phyloP scores from a whole-genome alignment of 805 yeast species.

The Wickerhamiella spandovensis region DNA sequence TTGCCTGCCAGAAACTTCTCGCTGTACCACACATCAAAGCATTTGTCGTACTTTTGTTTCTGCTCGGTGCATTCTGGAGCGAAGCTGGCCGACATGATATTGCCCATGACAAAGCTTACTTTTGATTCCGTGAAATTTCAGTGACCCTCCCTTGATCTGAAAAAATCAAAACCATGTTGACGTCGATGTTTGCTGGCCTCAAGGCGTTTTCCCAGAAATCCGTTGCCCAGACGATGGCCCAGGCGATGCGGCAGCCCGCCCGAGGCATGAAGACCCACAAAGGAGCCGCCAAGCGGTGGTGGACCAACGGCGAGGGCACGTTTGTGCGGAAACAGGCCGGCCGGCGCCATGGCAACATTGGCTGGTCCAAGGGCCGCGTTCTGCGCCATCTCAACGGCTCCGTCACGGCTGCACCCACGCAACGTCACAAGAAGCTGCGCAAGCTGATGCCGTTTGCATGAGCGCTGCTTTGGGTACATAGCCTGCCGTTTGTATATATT shows the following conservation, averaged over 20 bases:
- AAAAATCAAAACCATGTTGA: neutral
- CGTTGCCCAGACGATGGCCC: neutral
- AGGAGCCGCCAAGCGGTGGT: slow-evolving; percentile 77
- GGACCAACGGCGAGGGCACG: slow-evolving; percentile 50
- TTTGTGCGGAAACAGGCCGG: slow-evolving; percentile 67
- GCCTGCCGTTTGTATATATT: no score
- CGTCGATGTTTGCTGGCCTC: neutral
- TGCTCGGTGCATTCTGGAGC: slow-evolving; percentile 93
- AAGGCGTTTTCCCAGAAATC: neutral
- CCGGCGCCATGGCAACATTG: slow-evolving; percentile 85
- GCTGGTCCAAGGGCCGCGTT: slow-evolving; percentile 53
- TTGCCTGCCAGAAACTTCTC: slow-evolving; percentile 47
- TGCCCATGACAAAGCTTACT: slow-evolving; percentile 37
- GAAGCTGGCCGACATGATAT: slow-evolving; percentile 69
- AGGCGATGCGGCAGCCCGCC: neutral
- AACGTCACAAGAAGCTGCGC: slow-evolving; percentile 16
- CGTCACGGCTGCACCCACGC: slow-evolving; percentile 35
- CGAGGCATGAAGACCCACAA: slow-evolving; percentile 50
- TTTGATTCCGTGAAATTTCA: neutral
- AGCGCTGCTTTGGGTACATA: neutral
- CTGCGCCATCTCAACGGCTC: slow-evolving; percentile 45
- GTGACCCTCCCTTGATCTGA: neutral
- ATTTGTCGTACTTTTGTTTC: slow-evolving; percentile 77
- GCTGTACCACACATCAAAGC: slow-evolving; percentile 91
- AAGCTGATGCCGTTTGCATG: slow-evolving; percentile 14